Evolutionary conservation across 805 yeast genomes (phyloP).

Genomic region (Brettanomyces nanus): DNA sequence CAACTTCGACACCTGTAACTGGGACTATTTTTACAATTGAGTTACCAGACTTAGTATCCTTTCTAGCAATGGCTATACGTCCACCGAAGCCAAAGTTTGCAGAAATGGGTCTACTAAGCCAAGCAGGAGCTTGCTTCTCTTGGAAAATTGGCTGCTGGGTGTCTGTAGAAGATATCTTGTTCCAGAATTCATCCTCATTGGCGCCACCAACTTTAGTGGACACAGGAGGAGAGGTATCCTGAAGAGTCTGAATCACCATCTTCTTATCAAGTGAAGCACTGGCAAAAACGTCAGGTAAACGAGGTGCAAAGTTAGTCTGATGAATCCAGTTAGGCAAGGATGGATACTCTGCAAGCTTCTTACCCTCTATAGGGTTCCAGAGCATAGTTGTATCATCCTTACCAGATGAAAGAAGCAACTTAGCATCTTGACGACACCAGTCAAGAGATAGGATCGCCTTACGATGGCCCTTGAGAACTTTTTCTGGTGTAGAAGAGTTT

Average conservation of each 20-base stretch:
- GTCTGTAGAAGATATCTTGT: slow-evolving; percentile 57
- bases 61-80: slow-evolving; percentile 49
- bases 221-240: slow-evolving; percentile 66
- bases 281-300: slow-evolving; percentile 83
- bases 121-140: slow-evolving; percentile 75
- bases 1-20: slow-evolving; percentile 21
- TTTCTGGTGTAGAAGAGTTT: slow-evolving; percentile 86
- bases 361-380: slow-evolving; percentile 83
- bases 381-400: slow-evolving; percentile 79
- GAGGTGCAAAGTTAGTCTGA: slow-evolving; percentile 80
- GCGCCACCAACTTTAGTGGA: slow-evolving; percentile 31
- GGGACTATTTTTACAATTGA: slow-evolving; percentile 28
- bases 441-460: slow-evolving; percentile 86
- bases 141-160: slow-evolving; percentile 67
- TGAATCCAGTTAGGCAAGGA: slow-evolving; percentile 91
- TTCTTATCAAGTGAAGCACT: slow-evolving; percentile 83
- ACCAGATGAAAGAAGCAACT: slow-evolving; percentile 79
- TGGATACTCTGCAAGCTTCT: slow-evolving; percentile 78
- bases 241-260: slow-evolving; percentile 74
- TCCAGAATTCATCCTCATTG: slow-evolving; percentile 81
- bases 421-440: slow-evolving; percentile 84
- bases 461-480: slow-evolving; percentile 66
- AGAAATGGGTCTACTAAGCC: slow-evolving; percentile 70
- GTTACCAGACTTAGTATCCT: slow-evolving; percentile 35
- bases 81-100: slow-evolving; percentile 94